Conservation (phyloP, 78 protist species). For the Dictyostelium firmibasis region DNA sequence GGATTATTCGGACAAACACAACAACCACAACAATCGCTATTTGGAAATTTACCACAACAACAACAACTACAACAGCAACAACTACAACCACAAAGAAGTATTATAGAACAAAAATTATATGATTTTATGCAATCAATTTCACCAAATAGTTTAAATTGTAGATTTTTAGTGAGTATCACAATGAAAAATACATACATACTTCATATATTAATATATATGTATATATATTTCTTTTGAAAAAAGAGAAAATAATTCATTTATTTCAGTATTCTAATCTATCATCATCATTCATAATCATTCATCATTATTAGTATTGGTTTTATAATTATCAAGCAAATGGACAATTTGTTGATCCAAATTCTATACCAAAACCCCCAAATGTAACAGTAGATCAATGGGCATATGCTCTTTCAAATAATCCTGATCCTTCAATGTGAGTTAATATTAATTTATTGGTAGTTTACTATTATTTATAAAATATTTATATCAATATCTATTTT, state of each 20-base stretch:
- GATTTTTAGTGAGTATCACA: constrained; percentile 64
- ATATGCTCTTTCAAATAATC: constrained; percentile 43
- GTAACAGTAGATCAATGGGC: constrained; percentile 49
- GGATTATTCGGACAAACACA: not conserved
- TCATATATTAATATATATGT: no score
- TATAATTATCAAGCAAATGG: constrained; percentile 44
- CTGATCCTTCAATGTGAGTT: constrained; percentile 49
- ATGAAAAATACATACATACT: no score
- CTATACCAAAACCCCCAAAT: constrained; percentile 57
- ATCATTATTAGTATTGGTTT: constrained; percentile 37
- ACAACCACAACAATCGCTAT: constrained; percentile 20
- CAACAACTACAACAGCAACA: not conserved
- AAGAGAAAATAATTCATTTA: not conserved
- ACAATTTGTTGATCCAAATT: constrained; percentile 17
- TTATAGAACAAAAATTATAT: constrained; percentile 23
- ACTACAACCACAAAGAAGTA: constrained; percentile 13
- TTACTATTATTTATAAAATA: no score
- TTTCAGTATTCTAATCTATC: no score
- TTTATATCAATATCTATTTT: not conserved
- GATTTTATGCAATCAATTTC: constrained; percentile 40
- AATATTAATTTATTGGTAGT: no score
- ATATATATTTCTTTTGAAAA: no score
- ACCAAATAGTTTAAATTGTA: constrained; percentile 45
- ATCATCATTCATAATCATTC: not conserved
- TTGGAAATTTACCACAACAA: constrained; percentile 10